A percentile compares a stretch with the other conserved stretches of the same genome.
Evolutionary conservation across 2,329 filamentous ascomycete genomes (phyloP).

Genomic region (Neonectria sp.): DNA sequence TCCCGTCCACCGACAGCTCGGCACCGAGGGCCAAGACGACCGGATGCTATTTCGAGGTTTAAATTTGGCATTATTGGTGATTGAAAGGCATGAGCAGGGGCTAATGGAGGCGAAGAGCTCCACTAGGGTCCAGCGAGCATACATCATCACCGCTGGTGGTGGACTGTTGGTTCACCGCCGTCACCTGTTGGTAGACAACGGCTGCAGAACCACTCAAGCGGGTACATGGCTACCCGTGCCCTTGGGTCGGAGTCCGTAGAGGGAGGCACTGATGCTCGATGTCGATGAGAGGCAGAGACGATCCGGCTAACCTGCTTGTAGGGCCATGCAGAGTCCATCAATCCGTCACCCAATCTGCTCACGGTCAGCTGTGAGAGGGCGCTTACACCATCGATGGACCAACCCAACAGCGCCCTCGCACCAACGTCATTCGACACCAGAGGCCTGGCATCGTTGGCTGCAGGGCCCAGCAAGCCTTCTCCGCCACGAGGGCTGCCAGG

Average conservation of each 20-base stretch:
- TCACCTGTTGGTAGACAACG: constrained; percentile 14
- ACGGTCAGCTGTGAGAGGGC: constrained; percentile 36
- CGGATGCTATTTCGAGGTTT: constrained; percentile 34
- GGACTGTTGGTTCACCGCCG: constrained; percentile 31
- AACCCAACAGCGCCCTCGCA: constrained; percentile 30
- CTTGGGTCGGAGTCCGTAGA: constrained; percentile 32
- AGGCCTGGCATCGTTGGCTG: constrained; percentile 37
- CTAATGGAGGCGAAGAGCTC: constrained; percentile 11
- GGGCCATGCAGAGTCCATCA: constrained; percentile 38
- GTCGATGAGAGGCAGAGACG: constrained; percentile 13
- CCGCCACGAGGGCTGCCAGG: neutral
- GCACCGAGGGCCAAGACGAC: constrained; percentile 40
- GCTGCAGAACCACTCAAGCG: constrained; percentile 26
- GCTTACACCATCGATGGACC: constrained; percentile 36
- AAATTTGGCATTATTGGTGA: constrained; percentile 41
- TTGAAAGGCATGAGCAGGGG: constrained; percentile 26
- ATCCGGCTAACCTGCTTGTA: constrained; percentile 27
- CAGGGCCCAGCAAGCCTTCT: constrained; percentile 4
- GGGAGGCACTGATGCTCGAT: constrained; percentile 5
- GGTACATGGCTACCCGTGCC: constrained; percentile 35
- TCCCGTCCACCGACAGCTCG: constrained; percentile 24
- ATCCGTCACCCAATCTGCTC: constrained; percentile 33
- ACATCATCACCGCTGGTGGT: constrained; percentile 11
- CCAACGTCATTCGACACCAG: constrained; percentile 46
- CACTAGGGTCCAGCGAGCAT: constrained; percentile 4